Evolutionary conservation across 2,329 filamentous ascomycete genomes (phyloP).

Genomic region (Pyrenophora seminiperda): DNA sequence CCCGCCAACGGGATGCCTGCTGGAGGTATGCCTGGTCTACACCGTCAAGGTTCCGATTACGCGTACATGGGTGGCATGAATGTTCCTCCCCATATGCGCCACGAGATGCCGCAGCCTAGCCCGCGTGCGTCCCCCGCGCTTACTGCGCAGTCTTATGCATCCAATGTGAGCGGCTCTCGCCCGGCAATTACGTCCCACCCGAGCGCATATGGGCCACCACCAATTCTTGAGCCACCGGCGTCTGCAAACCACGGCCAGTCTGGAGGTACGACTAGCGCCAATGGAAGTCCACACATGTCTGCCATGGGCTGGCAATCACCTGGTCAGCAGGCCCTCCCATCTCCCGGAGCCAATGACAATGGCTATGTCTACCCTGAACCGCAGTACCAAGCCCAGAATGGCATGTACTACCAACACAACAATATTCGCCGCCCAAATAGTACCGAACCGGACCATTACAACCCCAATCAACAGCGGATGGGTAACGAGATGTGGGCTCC

Average conservation of each 20-base stretch:
- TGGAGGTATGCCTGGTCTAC: constrained; percentile 67
- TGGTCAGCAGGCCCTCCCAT: constrained; percentile 72
- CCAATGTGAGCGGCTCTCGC: constrained; percentile 55
- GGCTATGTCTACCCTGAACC: constrained; percentile 85
- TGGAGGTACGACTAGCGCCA: constrained; percentile 64
- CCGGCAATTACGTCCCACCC: constrained; percentile 83
- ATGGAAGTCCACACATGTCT: constrained; percentile 83
- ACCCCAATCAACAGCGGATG: constrained; percentile 48
- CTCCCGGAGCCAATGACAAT: constrained; percentile 69
- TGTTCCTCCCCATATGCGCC: constrained; percentile 80
- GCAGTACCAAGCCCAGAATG: constrained; percentile 63
- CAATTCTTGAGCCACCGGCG: constrained; percentile 79
- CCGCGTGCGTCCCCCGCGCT: constrained; percentile 67
- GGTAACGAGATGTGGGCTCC: constrained; percentile 50
- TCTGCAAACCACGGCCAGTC: constrained; percentile 77
- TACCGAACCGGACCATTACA: constrained; percentile 65
- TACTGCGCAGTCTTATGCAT: constrained; percentile 68
- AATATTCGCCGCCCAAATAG: constrained; percentile 75
- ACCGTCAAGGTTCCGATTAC: constrained; percentile 71
- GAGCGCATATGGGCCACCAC: constrained; percentile 77
- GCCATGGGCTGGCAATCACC: constrained; percentile 87
- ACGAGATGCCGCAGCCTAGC: constrained; percentile 72
- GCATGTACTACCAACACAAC: constrained; percentile 73
- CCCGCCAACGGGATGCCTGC: constrained; percentile 73
- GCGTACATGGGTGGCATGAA: constrained; percentile 78